A percentile compares a stretch with the other conserved stretches of the same genome.
Conservation (phyloP, 768 basidiomycete species). For the Mycena leptocephala region DNA sequence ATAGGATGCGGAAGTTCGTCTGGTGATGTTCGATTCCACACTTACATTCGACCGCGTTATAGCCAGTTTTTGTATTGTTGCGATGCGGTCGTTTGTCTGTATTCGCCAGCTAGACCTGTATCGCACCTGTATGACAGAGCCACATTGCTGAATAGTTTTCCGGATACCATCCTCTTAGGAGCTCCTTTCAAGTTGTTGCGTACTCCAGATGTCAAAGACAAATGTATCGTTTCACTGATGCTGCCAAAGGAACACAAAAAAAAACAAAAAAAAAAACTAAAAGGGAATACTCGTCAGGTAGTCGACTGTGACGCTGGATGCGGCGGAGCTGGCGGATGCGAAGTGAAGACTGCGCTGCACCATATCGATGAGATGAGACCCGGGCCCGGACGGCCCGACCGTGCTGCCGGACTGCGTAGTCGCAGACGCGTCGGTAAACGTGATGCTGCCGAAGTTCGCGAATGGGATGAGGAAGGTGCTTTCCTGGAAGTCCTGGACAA, state of each 20-base stretch:
- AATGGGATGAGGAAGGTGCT: slow-evolving; percentile 13
- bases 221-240: slow-evolving; percentile 8
- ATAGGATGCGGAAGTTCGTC: too few relatives aligned
- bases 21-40: not conserved
- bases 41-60: not conserved
- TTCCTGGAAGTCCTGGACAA: slow-evolving; percentile 8
- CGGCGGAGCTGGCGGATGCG: not conserved
- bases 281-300: slow-evolving; percentile 15
- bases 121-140: not conserved
- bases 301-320: not conserved
- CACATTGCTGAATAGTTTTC: not conserved
- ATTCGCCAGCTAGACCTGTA: too few relatives aligned
- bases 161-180: not conserved
- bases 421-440: slow-evolving; percentile 8
- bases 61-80: not conserved
- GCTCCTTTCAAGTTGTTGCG: slow-evolving; percentile 1
- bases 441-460: slow-evolving; percentile 16
- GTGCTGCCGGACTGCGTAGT: slow-evolving; percentile 11
- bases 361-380: slow-evolving; percentile 19
- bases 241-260: too few relatives aligned
- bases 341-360: not conserved
- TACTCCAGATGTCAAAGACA: slow-evolving; percentile 6
- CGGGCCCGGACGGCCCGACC: slow-evolving; percentile 7
- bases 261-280: slow-evolving; percentile 6
- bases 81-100: too few relatives aligned